Percentiles rank a stretch among this genome's conserved stretches.
phyloP scores from a whole-genome alignment of 352 stramenopile genomes.

The Phytophthora chlamydospora region DNA sequence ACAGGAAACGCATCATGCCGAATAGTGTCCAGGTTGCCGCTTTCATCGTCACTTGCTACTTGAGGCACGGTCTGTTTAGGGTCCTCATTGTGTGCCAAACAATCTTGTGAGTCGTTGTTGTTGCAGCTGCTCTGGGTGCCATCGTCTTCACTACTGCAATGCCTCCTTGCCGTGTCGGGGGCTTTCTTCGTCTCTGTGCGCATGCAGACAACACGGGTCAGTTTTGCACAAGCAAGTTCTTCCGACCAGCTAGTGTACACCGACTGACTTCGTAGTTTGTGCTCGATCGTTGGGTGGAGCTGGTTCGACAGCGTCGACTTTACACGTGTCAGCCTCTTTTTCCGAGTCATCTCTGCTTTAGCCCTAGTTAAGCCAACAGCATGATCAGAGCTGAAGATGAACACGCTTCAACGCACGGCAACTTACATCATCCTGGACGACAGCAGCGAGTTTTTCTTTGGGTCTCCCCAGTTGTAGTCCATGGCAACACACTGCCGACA shows the following conservation, averaged over 20 bases:
- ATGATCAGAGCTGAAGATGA: not conserved
- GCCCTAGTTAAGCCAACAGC: conserved; percentile 38
- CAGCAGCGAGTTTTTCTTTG: conserved; percentile 80
- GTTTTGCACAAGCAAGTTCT: not conserved
- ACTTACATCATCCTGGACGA: conserved; percentile 85
- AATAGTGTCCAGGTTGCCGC: conserved; percentile 21
- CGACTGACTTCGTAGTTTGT: conserved; percentile 71
- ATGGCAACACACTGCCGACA: conserved; percentile 31
- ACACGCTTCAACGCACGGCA: too few relatives aligned
- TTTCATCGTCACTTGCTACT: conserved; percentile 28
- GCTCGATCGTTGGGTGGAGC: conserved; percentile 60
- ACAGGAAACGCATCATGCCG: conserved; percentile 19
- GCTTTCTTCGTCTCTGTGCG: conserved; percentile 47
- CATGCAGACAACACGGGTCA: not conserved
- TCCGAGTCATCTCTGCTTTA: conserved; percentile 69
- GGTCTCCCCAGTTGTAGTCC: conserved; percentile 87
- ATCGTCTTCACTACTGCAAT: conserved; percentile 16
- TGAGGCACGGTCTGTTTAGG: conserved; percentile 13
- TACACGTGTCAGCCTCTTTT: conserved; percentile 73
- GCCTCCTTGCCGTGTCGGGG: conserved; percentile 28
- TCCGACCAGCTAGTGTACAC: not conserved
- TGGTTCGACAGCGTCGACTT: conserved; percentile 85
- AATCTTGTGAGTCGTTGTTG: conserved; percentile 37
- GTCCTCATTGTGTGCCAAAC: not conserved
- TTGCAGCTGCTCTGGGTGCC: conserved; percentile 6